Evolutionary conservation across 2,329 filamentous ascomycete species (phyloP), one percentile per base, ranked within the genome.

Genomic region (Paramyrothecium sp.): DNA sequence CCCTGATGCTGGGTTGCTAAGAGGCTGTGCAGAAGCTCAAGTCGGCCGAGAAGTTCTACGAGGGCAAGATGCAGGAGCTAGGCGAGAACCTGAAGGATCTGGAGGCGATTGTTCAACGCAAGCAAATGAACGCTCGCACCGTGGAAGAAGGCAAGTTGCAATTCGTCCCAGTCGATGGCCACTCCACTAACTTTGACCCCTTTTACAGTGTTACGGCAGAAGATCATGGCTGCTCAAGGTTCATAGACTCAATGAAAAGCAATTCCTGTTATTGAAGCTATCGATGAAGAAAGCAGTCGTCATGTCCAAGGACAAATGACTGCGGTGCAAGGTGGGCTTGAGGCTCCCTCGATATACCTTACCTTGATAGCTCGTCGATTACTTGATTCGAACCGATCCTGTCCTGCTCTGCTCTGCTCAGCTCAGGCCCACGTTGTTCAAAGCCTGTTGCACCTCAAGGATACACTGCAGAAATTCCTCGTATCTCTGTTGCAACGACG

Each of bases 71-170:
- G 26, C 78, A 79, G 56, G 81, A 84, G 55, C 71, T 87, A 4
- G 72, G 73, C 2, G 75, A 70, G 54, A 86, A 80, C 54, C 75
- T 86, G 30, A 81, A 83, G 61, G 83, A 84, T 34, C 75, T 87
- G 0, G 83, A 86, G 65, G 68, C 70, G 13, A 85, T 87, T 53
- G 77, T 86, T 3, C 80, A 85, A 65, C 76, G 76, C 58, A 99
- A 99, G 80, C 91, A 90, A 56, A 87, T 89, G 63, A 97, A 95
- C 71, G 77, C 96, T 61, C 86, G 90, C 57, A 81, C 95, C 41
- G 88, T 98, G 21, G 95, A 99, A 78, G 94, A 98, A 78, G 91
- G 91, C 89, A 33, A 33, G 49, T 22, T 13, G 49, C 2, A 16
- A 50, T 13, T 20, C 47, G 21, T 7, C 2, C 13, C 22, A 26